A percentile compares a stretch with the other conserved stretches of the same genome.
phyloP scores from a whole-genome alignment of 345 rosid genomes.

The Angophora floribunda region DNA sequence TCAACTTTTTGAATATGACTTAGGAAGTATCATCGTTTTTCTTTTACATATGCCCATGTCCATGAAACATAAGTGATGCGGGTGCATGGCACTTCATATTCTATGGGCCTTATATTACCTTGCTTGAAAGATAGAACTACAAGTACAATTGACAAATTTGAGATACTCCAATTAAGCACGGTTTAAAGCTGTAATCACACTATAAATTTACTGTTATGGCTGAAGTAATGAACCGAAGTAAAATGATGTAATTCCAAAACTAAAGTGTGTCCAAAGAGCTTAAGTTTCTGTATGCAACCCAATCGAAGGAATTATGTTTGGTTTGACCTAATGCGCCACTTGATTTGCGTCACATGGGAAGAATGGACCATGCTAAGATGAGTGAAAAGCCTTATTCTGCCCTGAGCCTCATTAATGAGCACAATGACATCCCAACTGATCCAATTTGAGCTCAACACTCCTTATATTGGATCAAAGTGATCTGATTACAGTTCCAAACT shows the following conservation, averaged over 20 bases:
- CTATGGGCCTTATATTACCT: not conserved
- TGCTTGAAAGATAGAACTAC: not conserved
- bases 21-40: not conserved
- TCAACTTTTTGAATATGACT: not conserved
- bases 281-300: not conserved
- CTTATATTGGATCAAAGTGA: not conserved
- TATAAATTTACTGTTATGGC: not conserved
- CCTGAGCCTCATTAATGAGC: not conserved
- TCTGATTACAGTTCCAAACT: not conserved
- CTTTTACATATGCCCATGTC: not conserved
- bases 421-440: not conserved
- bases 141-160: not conserved
- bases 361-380: not conserved
- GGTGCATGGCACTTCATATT: not conserved
- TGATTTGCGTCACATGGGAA: no score
- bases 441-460: not conserved
- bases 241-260: not conserved
- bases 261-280: not conserved
- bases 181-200: not conserved
- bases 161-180: not conserved
- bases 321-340: no score
- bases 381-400: not conserved
- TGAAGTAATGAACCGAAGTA: not conserved
- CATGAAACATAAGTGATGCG: not conserved
- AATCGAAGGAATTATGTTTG: no score